Evolutionary conservation across 2,329 filamentous ascomycete species (phyloP).

Genomic region (Alternaria angustiovoidea): DNA sequence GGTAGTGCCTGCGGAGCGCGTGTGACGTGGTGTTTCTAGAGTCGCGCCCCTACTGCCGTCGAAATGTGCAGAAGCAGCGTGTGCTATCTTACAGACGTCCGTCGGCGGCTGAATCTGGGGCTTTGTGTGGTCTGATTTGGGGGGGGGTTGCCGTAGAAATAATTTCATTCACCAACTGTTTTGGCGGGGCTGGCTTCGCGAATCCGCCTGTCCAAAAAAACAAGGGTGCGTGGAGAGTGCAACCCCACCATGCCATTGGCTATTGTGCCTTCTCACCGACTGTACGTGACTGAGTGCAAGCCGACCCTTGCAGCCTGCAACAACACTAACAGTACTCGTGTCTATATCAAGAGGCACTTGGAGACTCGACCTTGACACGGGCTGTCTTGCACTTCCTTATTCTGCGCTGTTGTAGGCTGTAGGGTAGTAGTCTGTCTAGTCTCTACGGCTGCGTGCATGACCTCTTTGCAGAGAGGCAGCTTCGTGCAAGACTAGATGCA

Average conservation of each 20-base stretch:
- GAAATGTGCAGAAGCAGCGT: conserved; percentile 4
- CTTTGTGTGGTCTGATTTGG: conserved; percentile 7
- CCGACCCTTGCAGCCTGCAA: neutral
- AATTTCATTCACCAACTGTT: conserved; percentile 21
- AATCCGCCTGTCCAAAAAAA: conserved; percentile 22
- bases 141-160: conserved; percentile 24
- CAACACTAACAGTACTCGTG: neutral
- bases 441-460: neutral
- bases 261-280: neutral
- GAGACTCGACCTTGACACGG: neutral
- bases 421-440: no score
- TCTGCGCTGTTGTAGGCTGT: no score
- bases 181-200: conserved; percentile 26
- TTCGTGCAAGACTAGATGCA: neutral
- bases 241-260: conserved; percentile 18
- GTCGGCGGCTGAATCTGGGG: conserved; percentile 11
- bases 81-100: neutral
- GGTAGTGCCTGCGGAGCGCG: conserved; percentile 14
- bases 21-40: conserved; percentile 13
- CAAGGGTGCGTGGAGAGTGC: conserved; percentile 16
- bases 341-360: neutral
- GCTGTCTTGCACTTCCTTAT: neutral
- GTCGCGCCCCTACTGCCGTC: conserved; percentile 14
- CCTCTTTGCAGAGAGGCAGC: neutral
- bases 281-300: neutral